Base-by-base conservation (phyloP, 1,284 basidiomycete species). In the Gomphus bonarii region DNA sequence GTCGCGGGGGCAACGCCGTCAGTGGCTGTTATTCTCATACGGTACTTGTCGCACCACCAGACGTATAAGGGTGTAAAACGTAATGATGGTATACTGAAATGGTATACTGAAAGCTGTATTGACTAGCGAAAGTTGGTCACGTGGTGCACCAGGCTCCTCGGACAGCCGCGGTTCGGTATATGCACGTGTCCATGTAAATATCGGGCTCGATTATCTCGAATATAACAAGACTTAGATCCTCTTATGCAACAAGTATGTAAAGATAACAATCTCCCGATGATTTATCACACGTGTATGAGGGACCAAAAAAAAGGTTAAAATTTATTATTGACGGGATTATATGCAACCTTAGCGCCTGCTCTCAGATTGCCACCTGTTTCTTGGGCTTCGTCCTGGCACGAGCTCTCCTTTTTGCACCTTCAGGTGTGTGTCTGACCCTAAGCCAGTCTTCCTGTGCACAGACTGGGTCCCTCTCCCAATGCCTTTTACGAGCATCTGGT, bases 401-500 rank as follows among this genome's bases (percentile, higher is more conserved):
- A 28, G 57, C 50, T 36, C 57, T 50, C 16, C 57, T 50, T 53
- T 58, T 58, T 10, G 57, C 57, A 4, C 57, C 57, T 36, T 58
- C 57, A 33, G 57, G 50, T 31, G 57, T 58, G 33, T 58, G 50
- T 46, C 50, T 50, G 28, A 58, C 57, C 28, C 57, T 50, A 30
- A 52, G 57, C 57, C 57, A 58, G 35, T 58, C 57, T 38, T 58
- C 57, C 33, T 53, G 57, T 16, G 57, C 57, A 20, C 60, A 61
- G 18, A 50, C 35, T 25, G 60, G 60, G 35, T 57, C 44, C 16
- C 53, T 38, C 22, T 57, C 54, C 60, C 60, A 61, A 35, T 61
- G 60, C n/a, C 58, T 50, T 49, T 59, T 53, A 35, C 60, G 60
- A 12, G 58, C 58, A 43, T 61, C 60, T 12, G 58, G 57, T 33